Percentiles rank a stretch among this genome's conserved stretches.
These are phyloP conservation scores for Coleophoma eucalyptorum DNA, from an alignment of 2,329 filamentous ascomycete genomes.

Conservation along the genomic window DNA sequence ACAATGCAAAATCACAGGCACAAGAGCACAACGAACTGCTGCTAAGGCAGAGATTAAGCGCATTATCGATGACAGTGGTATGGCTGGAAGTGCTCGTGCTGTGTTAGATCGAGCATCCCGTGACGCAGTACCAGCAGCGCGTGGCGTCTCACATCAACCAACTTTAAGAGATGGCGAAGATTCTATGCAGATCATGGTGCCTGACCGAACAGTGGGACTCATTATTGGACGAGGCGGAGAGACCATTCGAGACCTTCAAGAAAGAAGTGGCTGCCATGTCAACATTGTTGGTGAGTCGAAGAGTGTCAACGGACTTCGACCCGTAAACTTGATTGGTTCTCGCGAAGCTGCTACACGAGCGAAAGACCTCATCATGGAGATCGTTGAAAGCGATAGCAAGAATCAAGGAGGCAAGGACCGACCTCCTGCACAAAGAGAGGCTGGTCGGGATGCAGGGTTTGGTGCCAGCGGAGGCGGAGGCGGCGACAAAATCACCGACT, in stretches of 20 bases:
- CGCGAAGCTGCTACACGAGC: constrained; percentile 70
- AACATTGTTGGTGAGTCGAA: constrained; percentile 94
- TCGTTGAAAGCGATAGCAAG: constrained; percentile 85
- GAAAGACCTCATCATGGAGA: constrained; percentile 87
- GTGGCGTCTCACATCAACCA: constrained; percentile 31
- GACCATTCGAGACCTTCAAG: constrained; percentile 88
- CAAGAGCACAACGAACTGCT: constrained; percentile 65
- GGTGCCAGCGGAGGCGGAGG: constrained; percentile 30
- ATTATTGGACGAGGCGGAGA: constrained; percentile 94
- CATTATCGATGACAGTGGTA: constrained; percentile 83
- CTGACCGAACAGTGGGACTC: constrained; percentile 85
- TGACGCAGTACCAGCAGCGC: constrained; percentile 21
- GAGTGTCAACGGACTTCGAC: constrained; percentile 83
- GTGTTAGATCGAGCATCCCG: constrained; percentile 33
- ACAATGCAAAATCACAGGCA: constrained; percentile 82
- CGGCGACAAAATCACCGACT: constrained; percentile 73
- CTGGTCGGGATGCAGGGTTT: constrained; percentile 37
- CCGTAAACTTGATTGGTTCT: constrained; percentile 85
- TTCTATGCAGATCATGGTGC: constrained; percentile 90
- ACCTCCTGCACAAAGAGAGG: constrained; percentile 37
- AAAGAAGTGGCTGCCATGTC: constrained; percentile 89
- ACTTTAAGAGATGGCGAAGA: constrained; percentile 75
- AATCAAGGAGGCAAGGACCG: constrained; percentile 29
- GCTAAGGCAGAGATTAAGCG: constrained; percentile 81
- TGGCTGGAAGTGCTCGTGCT: constrained; percentile 45